phyloP scores from a whole-genome alignment of 2,329 filamentous ascomycete genomes.

The Aspergillus arachidicola region DNA sequence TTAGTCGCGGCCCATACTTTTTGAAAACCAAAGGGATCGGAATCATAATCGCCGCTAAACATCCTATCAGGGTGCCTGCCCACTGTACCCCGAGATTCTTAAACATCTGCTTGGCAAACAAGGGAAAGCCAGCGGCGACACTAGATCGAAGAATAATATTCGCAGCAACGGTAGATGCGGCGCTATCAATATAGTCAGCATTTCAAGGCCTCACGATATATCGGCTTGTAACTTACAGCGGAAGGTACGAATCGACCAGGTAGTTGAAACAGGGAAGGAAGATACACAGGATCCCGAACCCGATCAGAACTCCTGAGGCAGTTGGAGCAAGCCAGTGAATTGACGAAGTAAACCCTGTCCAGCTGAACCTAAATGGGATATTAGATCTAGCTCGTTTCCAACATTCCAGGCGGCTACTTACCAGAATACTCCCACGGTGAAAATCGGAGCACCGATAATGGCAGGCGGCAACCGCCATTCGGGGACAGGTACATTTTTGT shows the following conservation, averaged over 20 bases:
- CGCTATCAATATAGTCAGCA: slow-evolving; percentile 31
- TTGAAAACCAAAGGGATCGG: slow-evolving; percentile 39
- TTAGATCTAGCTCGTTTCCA: background rate
- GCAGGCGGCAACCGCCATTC: slow-evolving; percentile 32
- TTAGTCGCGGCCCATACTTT: slow-evolving; percentile 22
- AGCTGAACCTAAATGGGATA: slow-evolving; percentile 29
- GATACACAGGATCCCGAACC: slow-evolving; percentile 32
- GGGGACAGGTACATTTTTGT: slow-evolving; percentile 23
- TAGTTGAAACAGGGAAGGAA: slow-evolving; percentile 37
- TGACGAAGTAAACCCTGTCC: slow-evolving; percentile 28
- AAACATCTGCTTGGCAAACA: slow-evolving; percentile 44
- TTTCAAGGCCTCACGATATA: background rate
- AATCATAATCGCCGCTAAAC: slow-evolving; percentile 37
- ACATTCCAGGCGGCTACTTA: background rate
- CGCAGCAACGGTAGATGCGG: slow-evolving; percentile 54
- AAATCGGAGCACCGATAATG: slow-evolving; percentile 31
- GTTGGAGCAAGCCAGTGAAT: slow-evolving; percentile 33
- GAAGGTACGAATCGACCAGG: slow-evolving; percentile 39
- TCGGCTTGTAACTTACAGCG: slow-evolving; percentile 29
- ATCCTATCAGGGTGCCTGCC: slow-evolving; percentile 41
- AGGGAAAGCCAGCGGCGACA: slow-evolving; percentile 38
- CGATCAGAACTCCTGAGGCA: slow-evolving; percentile 25
- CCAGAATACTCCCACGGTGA: slow-evolving; percentile 40
- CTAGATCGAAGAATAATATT: slow-evolving; percentile 53
- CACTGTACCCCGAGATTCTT: slow-evolving; percentile 41